Evolutionary conservation across 1,139 yeast genomes (phyloP).

Genomic region (Kluyveromyces sp.): DNA sequence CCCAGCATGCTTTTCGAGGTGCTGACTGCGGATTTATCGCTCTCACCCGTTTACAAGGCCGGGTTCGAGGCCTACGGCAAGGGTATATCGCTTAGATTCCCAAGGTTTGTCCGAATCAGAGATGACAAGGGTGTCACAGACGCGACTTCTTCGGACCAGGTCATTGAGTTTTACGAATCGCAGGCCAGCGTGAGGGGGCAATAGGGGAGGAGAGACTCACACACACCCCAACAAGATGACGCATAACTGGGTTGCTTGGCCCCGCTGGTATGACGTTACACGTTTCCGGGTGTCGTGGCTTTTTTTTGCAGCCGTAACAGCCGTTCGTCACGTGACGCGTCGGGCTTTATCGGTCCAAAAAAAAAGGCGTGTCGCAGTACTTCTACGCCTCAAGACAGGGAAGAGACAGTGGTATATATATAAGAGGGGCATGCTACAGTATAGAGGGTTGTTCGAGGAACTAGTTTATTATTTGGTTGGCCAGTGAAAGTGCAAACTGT

Average conservation of each 20-base stretch:
- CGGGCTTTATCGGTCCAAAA: slow-evolving; percentile 1
- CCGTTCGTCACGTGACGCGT: background rate
- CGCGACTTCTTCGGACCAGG: slow-evolving; percentile 82
- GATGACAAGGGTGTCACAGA: slow-evolving; percentile 87
- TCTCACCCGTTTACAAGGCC: slow-evolving; percentile 89
- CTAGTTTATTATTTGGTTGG: no score
- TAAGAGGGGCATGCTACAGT: no score
- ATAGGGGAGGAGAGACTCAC: background rate
- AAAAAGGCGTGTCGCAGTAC: no score
- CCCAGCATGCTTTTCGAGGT: slow-evolving; percentile 86
- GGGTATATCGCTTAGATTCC: slow-evolving; percentile 88
- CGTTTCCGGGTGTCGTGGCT: background rate
- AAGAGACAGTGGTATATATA: no score
- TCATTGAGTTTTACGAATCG: slow-evolving; percentile 79
- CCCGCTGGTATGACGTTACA: background rate
- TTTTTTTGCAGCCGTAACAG: background rate
- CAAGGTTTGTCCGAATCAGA: slow-evolving; percentile 76
- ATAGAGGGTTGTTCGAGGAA: no score
- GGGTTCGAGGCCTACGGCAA: slow-evolving; percentile 71
- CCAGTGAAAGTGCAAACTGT: background rate
- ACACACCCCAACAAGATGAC: background rate
- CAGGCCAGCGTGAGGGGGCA: slow-evolving; percentile 42
- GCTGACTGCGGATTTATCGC: slow-evolving; percentile 84
- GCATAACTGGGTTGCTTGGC: background rate
- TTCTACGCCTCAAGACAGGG: no score